Percentiles rank a stretch among this genome's conserved stretches.
These are phyloP conservation scores for Bertia moriformis DNA, from an alignment of 2,329 filamentous ascomycete genomes.

Conservation along the genomic window DNA sequence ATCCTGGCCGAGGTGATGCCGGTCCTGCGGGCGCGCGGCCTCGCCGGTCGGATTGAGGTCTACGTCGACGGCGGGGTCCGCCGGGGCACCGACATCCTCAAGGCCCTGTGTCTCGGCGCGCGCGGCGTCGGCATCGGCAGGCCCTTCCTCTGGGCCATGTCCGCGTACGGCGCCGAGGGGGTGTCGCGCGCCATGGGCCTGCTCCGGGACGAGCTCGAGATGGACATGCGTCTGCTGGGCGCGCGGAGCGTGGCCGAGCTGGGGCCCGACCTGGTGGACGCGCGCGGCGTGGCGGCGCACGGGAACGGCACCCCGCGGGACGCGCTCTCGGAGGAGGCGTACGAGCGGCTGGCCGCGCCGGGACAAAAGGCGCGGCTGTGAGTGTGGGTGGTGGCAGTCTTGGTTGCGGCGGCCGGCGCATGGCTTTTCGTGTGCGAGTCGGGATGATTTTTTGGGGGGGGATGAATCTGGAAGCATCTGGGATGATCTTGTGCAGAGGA, in stretches of 20 bases:
- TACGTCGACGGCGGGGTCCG: constrained; percentile 85
- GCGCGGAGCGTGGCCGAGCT: constrained; percentile 61
- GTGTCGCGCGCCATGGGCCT: constrained; percentile 87
- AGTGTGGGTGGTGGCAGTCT: no score
- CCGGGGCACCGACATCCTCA: constrained; percentile 84
- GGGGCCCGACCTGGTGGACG: constrained; percentile 68
- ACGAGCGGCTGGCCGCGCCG: background rate
- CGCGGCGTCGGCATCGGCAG: constrained; percentile 85
- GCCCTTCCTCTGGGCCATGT: constrained; percentile 94
- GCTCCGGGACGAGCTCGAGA: constrained; percentile 91
- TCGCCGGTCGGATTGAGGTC: constrained; percentile 68
- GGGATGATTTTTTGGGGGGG: no score
- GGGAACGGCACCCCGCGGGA: background rate
- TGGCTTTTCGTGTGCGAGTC: no score
- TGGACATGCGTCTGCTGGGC: constrained; percentile 95
- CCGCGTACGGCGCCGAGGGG: constrained; percentile 71
- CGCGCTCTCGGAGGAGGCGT: background rate
- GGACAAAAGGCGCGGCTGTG: background rate
- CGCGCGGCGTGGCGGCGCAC: constrained; percentile 40
- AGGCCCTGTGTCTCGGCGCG: constrained; percentile 83
- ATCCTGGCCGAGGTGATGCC: constrained; percentile 89
- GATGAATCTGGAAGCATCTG: no score
- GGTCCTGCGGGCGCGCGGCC: constrained; percentile 57
- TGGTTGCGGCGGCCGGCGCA: constrained; percentile 57
- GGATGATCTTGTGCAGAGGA: no score